These are phyloP conservation scores for Gyrodon lividus DNA, from an alignment of 768 basidiomycete genomes.

Conservation along the genomic window DNA sequence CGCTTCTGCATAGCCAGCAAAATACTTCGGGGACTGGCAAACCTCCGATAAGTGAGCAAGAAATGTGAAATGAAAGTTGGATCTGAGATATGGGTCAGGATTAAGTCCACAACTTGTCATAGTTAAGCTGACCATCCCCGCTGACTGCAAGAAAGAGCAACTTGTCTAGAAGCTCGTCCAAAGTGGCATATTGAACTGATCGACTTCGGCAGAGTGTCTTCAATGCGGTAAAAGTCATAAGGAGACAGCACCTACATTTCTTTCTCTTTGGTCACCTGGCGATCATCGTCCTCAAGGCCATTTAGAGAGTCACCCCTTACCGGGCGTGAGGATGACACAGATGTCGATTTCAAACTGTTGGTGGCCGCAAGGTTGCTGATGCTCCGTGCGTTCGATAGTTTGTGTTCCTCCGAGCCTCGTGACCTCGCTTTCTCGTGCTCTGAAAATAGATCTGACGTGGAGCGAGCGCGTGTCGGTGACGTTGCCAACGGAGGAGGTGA, in stretches of 20 bases:
- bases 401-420: constrained; percentile 24
- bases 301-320: constrained; percentile 13
- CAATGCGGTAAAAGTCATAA: constrained; percentile 7
- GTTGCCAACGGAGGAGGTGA: constrained; percentile 38
- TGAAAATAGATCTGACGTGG: constrained; percentile 52
- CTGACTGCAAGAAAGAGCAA: constrained; percentile 80
- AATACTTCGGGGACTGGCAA: constrained; percentile 74
- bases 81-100: constrained; percentile 44
- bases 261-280: constrained; percentile 38
- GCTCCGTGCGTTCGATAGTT: constrained; percentile 31
- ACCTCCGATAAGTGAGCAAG: constrained; percentile 79
- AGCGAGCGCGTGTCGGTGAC: constrained; percentile 54
- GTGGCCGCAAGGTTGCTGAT: constrained; percentile 23
- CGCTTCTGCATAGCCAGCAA: constrained; percentile 88
- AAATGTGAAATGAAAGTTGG: constrained; percentile 77
- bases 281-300: constrained; percentile 26
- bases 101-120: constrained; percentile 4
- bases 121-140: constrained; percentile 62
- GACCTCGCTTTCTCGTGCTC: constrained; percentile 40
- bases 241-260: constrained; percentile 45
- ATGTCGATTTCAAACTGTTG: constrained; percentile 20
- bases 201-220: constrained; percentile 35
- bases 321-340: constrained; percentile 11
- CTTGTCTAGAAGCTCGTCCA: constrained; percentile 81
- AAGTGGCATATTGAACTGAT: constrained; percentile 67